Evolutionary conservation across 164 flowering plant species (phyloP).

Genomic region (Stephania japonica): DNA sequence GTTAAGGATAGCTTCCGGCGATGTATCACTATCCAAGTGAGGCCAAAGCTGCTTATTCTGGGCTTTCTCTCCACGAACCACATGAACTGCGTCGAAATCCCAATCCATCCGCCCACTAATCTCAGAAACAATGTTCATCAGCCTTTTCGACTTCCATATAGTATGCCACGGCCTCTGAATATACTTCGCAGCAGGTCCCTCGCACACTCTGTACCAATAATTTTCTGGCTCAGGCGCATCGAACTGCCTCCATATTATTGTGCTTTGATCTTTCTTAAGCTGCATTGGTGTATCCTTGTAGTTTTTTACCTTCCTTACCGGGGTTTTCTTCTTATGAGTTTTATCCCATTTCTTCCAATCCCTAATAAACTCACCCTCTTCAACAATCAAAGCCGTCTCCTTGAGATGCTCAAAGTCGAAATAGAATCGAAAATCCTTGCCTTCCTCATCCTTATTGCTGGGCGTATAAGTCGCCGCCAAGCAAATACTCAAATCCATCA

Average conservation of each 20-base stretch:
- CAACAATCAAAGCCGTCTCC: constrained; percentile 69
- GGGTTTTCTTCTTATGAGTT: constrained; percentile 49
- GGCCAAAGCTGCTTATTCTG: constrained; percentile 87
- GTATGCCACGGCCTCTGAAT: constrained; percentile 93
- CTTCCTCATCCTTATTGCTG: constrained; percentile 70
- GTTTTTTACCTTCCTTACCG: constrained; percentile 55
- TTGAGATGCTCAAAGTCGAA: constrained; percentile 94
- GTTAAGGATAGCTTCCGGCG: constrained; percentile 54
- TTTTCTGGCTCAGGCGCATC: constrained; percentile 90
- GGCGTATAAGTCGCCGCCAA: constrained; percentile 51
- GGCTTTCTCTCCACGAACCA: constrained; percentile 89
- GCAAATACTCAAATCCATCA: constrained; percentile 84
- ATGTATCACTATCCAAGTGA: constrained; percentile 73
- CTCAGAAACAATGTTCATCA: constrained; percentile 90
- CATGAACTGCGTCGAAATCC: constrained; percentile 97
- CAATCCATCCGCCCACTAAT: constrained; percentile 90
- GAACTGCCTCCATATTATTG: constrained; percentile 85
- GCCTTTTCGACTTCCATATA: constrained; percentile 88
- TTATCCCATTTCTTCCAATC: constrained; percentile 81
- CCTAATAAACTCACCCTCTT: constrained; percentile 60
- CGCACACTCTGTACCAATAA: constrained; percentile 96
- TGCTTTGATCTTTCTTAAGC: constrained; percentile 66
- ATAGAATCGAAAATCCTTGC: constrained; percentile 86
- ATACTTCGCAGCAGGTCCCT: constrained; percentile 74
- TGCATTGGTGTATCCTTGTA: constrained; percentile 86